Percentiles rank a stretch among this genome's conserved stretches.
phyloP scores from a whole-genome alignment of 768 basidiomycete species.

The Agaricus subrufescens region DNA sequence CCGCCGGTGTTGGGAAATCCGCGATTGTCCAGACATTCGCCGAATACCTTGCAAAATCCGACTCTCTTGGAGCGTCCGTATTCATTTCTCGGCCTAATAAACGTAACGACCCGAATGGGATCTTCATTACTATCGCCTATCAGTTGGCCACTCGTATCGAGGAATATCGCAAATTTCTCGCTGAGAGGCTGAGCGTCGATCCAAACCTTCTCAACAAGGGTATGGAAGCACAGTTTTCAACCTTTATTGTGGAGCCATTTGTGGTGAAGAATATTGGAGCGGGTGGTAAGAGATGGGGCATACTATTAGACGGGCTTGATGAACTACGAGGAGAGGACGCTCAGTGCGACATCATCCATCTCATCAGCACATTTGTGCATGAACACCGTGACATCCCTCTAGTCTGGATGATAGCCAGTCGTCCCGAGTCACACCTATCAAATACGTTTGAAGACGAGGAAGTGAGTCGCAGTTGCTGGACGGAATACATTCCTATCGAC shows the following conservation, averaged over 20 bases:
- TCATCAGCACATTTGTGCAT: background rate
- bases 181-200: background rate
- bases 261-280: background rate
- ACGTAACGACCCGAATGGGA: background rate
- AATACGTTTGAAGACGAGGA: background rate
- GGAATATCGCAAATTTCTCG: background rate
- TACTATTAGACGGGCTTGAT: slow-evolving; percentile 1
- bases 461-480: background rate
- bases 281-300: background rate
- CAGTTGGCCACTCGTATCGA: background rate
- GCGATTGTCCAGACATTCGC: slow-evolving; percentile 4
- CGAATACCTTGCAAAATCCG: background rate
- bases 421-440: background rate
- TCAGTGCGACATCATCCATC: background rate
- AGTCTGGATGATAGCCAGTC: background rate
- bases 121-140: slow-evolving; percentile 1
- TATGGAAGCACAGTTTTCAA: background rate
- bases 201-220: background rate
- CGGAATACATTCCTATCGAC: background rate
- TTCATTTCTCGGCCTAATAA: slow-evolving; percentile 1
- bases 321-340: background rate
- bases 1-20: slow-evolving; percentile 8
- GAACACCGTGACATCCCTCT: background rate
- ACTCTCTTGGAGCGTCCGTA: background rate
- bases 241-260: background rate